Percentiles rank a stretch among this genome's conserved stretches.
Conservation (phyloP, 768 basidiomycete species). For the Russula abietina region DNA sequence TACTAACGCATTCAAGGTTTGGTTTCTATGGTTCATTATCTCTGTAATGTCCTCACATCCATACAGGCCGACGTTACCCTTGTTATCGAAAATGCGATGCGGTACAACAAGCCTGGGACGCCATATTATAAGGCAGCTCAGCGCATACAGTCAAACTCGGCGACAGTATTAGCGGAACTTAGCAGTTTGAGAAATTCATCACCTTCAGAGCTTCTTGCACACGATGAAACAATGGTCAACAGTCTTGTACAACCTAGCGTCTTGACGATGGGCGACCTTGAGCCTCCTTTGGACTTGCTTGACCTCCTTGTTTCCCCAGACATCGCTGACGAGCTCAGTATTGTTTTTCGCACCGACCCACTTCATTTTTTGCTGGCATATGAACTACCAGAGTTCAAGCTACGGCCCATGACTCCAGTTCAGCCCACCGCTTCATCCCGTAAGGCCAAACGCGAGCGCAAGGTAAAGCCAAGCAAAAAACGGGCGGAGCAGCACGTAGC, state of each 20-base stretch:
- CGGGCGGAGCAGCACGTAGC: constrained; percentile 7
- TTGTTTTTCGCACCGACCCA: constrained; percentile 52
- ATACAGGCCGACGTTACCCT: constrained; percentile 72
- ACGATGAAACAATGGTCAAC: neutral
- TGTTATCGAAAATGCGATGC: constrained; percentile 77
- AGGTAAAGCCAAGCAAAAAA: constrained; percentile 18
- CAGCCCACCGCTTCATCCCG: constrained; percentile 34
- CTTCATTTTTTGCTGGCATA: constrained; percentile 62
- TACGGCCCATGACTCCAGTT: constrained; percentile 52
- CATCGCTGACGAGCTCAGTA: constrained; percentile 48
- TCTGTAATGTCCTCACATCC: neutral
- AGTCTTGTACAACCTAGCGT: neutral
- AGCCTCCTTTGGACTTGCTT: constrained; percentile 56
- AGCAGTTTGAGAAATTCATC: constrained; percentile 28
- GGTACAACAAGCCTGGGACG: constrained; percentile 79
- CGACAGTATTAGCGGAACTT: constrained; percentile 41
- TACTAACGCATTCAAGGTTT: constrained; percentile 63
- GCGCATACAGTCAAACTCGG: constrained; percentile 46
- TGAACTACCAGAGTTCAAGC: constrained; percentile 57
- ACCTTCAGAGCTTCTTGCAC: constrained; percentile 9
- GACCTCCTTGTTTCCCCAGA: constrained; percentile 51
- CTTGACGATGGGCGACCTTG: constrained; percentile 59
- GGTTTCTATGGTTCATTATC: neutral
- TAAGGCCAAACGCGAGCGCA: constrained; percentile 27
- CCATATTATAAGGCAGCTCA: constrained; percentile 63